Base-by-base conservation (phyloP, 345 rosid species). In the Populus tremula region DNA sequence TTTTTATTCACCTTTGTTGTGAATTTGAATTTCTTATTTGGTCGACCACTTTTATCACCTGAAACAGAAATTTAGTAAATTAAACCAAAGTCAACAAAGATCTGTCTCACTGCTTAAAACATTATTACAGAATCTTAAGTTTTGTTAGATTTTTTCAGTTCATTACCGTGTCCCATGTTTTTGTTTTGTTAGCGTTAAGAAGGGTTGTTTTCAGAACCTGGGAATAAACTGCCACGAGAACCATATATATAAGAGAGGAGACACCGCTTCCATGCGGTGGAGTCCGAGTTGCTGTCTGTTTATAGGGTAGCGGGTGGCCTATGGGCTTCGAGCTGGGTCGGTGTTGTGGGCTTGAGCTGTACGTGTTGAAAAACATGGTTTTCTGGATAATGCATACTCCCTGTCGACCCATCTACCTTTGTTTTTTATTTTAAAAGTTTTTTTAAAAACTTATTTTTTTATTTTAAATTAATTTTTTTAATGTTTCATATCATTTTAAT, bases 401-500 rank as follows among this genome's bases (percentile, higher is more conserved):
- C 62, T 21, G 27, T 23, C n/a, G 1, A 4, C 3, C 9, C 10
- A 33, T 33, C 36, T 33, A 33, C 23, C 43, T 39, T 39, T 39
- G 1, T 39, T 39, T 8, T 39, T 39, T 8, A 6, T 39, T 39
- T 39, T 6, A 7, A 8, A 39, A 39, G 10, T 39, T 39, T 8
- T 7, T 0, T 4, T 4, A 33, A 33, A 33, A 33, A 4, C 0
- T 2, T 2, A 31, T 31, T 31, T 31, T 29, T 29, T 29, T 29
- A 29, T 29, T 29, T 29, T 33, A 33, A 33, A 33, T 4, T 5
- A 33, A 33, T 33, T 33, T 33, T 31, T 33, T 33, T 33, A 33
- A 0, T 33, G 0, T 33, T 33, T 33, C 5, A 2, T 33, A 33
- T 33, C 0, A 0, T 33, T 33, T 33, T 4, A 0, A 33, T 0